Percentiles rank a stretch among this genome's conserved stretches.
Evolutionary conservation across 352 stramenopile genomes (phyloP).

Genomic region (Elongisporangium anandrum): DNA sequence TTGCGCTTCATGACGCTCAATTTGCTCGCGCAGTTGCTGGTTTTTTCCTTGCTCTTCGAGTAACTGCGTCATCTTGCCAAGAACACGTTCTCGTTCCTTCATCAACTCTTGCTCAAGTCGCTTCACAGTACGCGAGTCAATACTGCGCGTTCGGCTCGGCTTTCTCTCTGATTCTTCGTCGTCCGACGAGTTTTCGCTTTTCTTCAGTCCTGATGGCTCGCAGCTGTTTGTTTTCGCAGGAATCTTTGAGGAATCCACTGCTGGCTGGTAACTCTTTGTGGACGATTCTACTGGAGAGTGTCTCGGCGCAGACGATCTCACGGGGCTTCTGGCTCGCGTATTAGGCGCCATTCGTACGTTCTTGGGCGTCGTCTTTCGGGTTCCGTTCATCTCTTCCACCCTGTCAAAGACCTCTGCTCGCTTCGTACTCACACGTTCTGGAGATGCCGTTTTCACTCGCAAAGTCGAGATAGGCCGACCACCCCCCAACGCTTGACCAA

Average conservation of each 20-base stretch:
- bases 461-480: neutral
- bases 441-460: neutral
- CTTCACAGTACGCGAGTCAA: slow-evolving; percentile 1
- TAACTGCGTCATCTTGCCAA: slow-evolving; percentile 66
- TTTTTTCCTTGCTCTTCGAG: slow-evolving; percentile 63
- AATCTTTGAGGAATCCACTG: neutral
- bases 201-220: neutral
- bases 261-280: neutral
- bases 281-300: neutral
- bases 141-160: slow-evolving; percentile 6
- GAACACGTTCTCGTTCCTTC: slow-evolving; percentile 62
- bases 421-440: neutral
- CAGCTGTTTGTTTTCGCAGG: neutral
- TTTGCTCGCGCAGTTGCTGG: slow-evolving; percentile 41
- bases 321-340: neutral
- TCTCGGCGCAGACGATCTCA: neutral
- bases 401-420: neutral
- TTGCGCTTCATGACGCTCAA: slow-evolving; percentile 33
- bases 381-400: neutral
- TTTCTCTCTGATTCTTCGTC: slow-evolving; percentile 1
- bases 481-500: neutral
- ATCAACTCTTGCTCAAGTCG: slow-evolving; percentile 46
- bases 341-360: neutral
- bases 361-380: neutral
- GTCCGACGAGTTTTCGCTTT: slow-evolving; percentile 1